Conservation (phyloP, 2,329 filamentous ascomycete species). For the Hirsutella minnesotensis region DNA sequence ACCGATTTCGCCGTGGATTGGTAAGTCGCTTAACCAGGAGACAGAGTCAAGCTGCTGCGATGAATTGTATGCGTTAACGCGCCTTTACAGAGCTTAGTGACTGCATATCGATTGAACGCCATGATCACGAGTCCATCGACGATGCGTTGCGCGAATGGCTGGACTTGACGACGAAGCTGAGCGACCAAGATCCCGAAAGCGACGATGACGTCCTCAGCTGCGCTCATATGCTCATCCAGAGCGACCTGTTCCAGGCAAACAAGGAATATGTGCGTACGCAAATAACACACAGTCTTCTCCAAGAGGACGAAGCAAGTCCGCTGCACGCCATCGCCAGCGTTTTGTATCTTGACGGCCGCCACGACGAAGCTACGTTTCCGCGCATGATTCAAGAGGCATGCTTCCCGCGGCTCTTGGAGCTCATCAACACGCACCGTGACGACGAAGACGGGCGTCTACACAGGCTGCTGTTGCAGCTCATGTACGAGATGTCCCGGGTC, state of each 20-base stretch:
- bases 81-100: constrained; percentile 31
- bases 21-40: constrained; percentile 28
- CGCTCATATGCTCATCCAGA: constrained; percentile 65
- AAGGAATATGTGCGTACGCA: constrained; percentile 83
- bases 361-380: constrained; percentile 66
- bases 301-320: constrained; percentile 76
- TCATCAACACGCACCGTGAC: constrained; percentile 57
- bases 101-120: constrained; percentile 34
- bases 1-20: constrained; percentile 82
- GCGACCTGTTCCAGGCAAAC: constrained; percentile 61
- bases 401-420: constrained; percentile 71
- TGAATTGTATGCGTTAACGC: too few relatives aligned
- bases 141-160: constrained; percentile 78
- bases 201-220: constrained; percentile 74
- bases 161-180: constrained; percentile 61
- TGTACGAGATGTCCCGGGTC: constrained; percentile 95
- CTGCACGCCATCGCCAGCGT: constrained; percentile 75
- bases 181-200: constrained; percentile 61
- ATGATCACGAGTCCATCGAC: constrained; percentile 56
- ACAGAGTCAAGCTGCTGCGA: too few relatives aligned
- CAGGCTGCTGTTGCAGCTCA: constrained; percentile 69
- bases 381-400: constrained; percentile 79
- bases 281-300: constrained; percentile 73
- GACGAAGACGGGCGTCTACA: constrained; percentile 62
- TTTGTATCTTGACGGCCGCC: constrained; percentile 74